These are phyloP conservation scores for Tilletia indica DNA, from an alignment of 1,284 basidiomycete genomes.

Conservation along the genomic window DNA sequence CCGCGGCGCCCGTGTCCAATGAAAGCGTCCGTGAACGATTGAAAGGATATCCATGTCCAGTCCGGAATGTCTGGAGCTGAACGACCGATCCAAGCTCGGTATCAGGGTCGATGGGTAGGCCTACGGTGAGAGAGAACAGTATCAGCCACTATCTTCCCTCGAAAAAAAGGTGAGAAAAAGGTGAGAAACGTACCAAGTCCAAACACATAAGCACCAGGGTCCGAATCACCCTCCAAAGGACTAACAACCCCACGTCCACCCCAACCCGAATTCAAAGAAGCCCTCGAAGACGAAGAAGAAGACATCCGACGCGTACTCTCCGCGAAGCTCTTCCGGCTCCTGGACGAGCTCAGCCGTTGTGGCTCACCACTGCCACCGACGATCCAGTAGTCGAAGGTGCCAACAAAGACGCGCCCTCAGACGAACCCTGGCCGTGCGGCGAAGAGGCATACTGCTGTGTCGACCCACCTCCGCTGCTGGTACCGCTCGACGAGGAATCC, in stretches of 20 bases:
- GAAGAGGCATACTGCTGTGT: too few relatives aligned
- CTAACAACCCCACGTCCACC: constrained; percentile 14
- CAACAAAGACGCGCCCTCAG: neutral
- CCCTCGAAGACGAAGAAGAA: neutral
- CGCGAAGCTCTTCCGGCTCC: neutral
- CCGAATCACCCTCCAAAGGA: constrained; percentile 9
- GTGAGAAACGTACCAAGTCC: constrained; percentile 10
- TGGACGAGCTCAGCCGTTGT: neutral
- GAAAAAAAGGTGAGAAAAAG: neutral
- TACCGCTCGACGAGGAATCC: too few relatives aligned
- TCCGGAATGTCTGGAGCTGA: constrained; percentile 50
- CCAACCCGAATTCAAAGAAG: neutral
- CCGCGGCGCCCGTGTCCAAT: constrained; percentile 7
- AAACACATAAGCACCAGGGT: constrained; percentile 14
- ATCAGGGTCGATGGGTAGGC: constrained; percentile 51
- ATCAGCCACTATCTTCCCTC: too few relatives aligned
- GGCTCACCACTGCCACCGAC: neutral
- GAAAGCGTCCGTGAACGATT: constrained; percentile 2
- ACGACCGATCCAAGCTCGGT: constrained; percentile 49
- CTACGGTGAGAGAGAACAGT: constrained; percentile 14
- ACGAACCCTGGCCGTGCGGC: too few relatives aligned
- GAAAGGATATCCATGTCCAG: constrained; percentile 10
- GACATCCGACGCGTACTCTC: constrained; percentile 14
- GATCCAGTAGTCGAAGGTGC: neutral
- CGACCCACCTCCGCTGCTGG: too few relatives aligned